phyloP scores from a whole-genome alignment of 495 filamentous ascomycete species.

The Xylaria scruposa region DNA sequence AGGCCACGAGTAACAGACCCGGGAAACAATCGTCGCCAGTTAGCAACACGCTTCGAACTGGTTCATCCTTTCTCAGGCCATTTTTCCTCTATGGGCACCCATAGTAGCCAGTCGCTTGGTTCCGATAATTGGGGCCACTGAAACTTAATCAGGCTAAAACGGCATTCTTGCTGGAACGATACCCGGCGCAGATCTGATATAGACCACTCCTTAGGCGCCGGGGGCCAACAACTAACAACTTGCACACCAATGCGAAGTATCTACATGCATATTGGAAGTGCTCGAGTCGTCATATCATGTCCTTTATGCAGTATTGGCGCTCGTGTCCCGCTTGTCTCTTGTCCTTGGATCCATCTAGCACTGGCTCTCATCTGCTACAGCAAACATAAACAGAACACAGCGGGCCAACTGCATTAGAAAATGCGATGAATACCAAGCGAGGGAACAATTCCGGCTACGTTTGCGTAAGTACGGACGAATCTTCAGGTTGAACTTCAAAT shows the following conservation, averaged over 20 bases:
- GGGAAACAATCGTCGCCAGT: conserved; percentile 2
- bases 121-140: conserved; percentile 23
- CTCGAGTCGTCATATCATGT: conserved; percentile 11
- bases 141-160: conserved; percentile 25
- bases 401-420: background rate
- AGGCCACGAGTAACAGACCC: background rate
- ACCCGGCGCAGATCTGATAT: conserved; percentile 10
- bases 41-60: background rate
- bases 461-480: conserved; percentile 16
- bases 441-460: background rate
- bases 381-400: background rate
- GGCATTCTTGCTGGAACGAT: conserved; percentile 15
- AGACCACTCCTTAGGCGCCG: background rate
- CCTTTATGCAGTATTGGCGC: conserved; percentile 22
- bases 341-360: conserved; percentile 21
- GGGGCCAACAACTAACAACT: background rate
- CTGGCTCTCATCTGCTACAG: background rate
- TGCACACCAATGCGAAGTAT: conserved; percentile 17
- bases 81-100: conserved; percentile 6
- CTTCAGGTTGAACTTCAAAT: background rate
- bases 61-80: conserved; percentile 8
- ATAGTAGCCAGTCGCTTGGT: conserved; percentile 16
- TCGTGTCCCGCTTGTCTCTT: conserved; percentile 12
- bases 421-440: background rate
- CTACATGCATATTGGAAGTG: background rate